Percentiles rank a stretch among this genome's conserved stretches.
Evolutionary conservation across 2,329 filamentous ascomycete genomes (phyloP).

Genomic region (Ophiobolus disseminans): DNA sequence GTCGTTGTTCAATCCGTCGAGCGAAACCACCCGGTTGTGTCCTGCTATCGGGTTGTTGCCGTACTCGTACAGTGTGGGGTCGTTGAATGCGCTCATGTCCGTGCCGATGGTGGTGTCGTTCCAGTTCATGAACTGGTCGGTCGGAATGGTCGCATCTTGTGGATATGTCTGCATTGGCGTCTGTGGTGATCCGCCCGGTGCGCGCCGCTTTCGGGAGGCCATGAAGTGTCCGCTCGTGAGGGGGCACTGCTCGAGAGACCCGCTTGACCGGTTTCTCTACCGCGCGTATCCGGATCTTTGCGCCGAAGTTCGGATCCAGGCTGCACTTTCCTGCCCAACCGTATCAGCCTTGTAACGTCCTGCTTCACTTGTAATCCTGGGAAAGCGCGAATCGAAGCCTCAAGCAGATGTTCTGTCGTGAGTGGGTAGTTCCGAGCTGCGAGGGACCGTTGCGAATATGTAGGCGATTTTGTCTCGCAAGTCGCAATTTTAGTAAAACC

Average conservation of each 20-base stretch:
- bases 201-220: slow-evolving; percentile 71
- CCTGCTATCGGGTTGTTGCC: slow-evolving; percentile 21
- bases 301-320: not conserved
- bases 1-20: slow-evolving; percentile 38
- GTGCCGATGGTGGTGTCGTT: slow-evolving; percentile 32
- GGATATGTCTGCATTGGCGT: slow-evolving; percentile 60
- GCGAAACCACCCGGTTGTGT: slow-evolving; percentile 42
- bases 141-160: slow-evolving; percentile 52
- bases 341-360: slow-evolving; percentile 7
- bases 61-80: slow-evolving; percentile 48
- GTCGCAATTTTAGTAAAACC: slow-evolving; percentile 1
- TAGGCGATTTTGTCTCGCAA: not conserved
- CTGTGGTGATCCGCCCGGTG: slow-evolving; percentile 73
- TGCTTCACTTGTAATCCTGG: not conserved
- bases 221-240: slow-evolving; percentile 22
- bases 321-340: not conserved
- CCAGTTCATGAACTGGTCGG: slow-evolving; percentile 48
- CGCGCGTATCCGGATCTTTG: slow-evolving; percentile 11
- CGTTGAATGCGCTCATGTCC: slow-evolving; percentile 43
- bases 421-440: not conserved
- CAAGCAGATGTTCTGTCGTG: not conserved
- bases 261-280: not conserved
- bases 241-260: not conserved
- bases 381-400: not conserved
- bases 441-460: not conserved